Evolutionary conservation across 805 yeast genomes (phyloP), one percentile per base, ranked within the genome.

Genomic region (Sungouiella blattae): DNA sequence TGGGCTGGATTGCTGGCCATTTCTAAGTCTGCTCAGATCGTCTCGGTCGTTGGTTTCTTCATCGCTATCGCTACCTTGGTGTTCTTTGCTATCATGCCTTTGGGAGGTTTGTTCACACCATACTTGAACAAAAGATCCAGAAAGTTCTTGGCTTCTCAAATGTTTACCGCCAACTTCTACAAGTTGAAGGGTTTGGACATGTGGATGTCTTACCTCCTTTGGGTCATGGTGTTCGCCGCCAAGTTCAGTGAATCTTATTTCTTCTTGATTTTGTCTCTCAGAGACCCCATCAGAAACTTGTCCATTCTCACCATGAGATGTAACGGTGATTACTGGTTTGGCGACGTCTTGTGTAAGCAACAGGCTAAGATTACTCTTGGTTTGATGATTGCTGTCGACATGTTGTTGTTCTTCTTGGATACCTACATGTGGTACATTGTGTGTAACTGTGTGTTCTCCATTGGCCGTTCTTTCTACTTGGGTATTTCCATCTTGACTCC

Each of bases 401-500:
- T 94, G 75, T 71, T 93, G 52, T 76, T 93, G 67, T 93, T 93
- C 84, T 93, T 93, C 81, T 77, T 93, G 75, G 99, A 93, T 84
- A 87, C 98, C 43, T 93, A 87, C 65, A 77, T 93, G 83, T 93
- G 99, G 99, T 93, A 93, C 75, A 89, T 93, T 73, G 73, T 93
- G 53, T 82, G 85, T 63, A 93, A 91, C 78, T 84, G 95, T 66
- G 77, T 87, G 50, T 89, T 87, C 79, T 91, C 98, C 43, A 87
- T 93, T 56, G 97, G 96, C 53, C 87, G 96, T 62, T 93, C 98
- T 11, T 93, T 93, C 77, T 93, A 91, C 75, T 77, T 94, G 65
- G 99, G 99, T 83, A 89, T 93, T 54, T 93, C 99, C 30, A 91
- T 93, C 49, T 80, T 89, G 74, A 93, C 99, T 27, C 99, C 99